Evolutionary conservation across 306 rosid species (phyloP), one percentile per base, ranked within the genome.

Genomic region (Dalbergia oliveri): DNA sequence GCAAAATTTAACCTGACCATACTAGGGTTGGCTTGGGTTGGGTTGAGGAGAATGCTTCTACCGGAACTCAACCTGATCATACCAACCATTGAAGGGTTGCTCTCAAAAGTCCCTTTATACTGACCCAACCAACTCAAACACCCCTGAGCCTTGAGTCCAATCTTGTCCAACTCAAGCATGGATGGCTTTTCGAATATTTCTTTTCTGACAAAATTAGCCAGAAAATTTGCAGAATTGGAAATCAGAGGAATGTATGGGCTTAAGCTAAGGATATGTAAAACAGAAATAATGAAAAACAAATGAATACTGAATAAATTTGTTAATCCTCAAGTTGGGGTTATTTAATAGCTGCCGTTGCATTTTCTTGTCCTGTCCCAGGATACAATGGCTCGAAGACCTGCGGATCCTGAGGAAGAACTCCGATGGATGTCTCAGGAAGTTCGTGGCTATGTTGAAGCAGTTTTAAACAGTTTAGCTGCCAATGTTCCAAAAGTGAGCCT

Each of bases 371-470:
- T 26, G 53, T 71, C 19, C 26, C 75, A 94, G 99, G 99, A 93
- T 49, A 93, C 97, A 23, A 93, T 94, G 99, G 79, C 90, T 79
- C 92, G 97, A 85, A 93, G 93, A 78, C 97, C 99, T 79, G 99
- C 89, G 63, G 97, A 94, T 77, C 99, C 99, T 11, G 99, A 94
- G 85, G 99, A 94, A 89, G 99, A 94, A 83, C 97, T 94, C 33
- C 83, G 97, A 77, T 93, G 99, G 99, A 94, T 94, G 97, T 90
- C 99, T 73, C 97, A 94, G 83, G 99, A 94, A 90, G 99, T 94
- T 34, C 94, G 99, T 60, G 99, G 99, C 66, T 94, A 94, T 80
- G 97, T 94, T 69, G 97, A 94, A 86, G 99, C 99, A 72, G 99
- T 94, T 69, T 86, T 94, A 86, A 94, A 93, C 89, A 94, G 99